Conservation (phyloP, 768 basidiomycete genomes). For the Podaxis mareebaensis region DNA sequence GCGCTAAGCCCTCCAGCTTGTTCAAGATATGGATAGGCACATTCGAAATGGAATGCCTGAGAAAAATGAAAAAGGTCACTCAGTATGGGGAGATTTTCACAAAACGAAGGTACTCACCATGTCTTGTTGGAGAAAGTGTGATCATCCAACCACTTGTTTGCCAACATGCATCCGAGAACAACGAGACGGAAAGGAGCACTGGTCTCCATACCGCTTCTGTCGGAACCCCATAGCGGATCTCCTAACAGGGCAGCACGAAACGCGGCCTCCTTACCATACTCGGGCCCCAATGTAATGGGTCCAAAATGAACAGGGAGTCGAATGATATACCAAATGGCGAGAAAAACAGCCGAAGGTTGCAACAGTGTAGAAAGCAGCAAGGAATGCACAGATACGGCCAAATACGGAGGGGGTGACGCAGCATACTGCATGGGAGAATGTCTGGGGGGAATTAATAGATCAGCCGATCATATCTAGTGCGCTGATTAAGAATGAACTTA, state of each 20-base stretch:
- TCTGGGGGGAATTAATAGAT: slow-evolving; percentile 13
- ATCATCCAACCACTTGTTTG: slow-evolving; percentile 88
- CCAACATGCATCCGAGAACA: slow-evolving; percentile 81
- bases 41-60: slow-evolving; percentile 79
- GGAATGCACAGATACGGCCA: slow-evolving; percentile 67
- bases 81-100: slow-evolving; percentile 6
- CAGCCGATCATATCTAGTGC: background rate
- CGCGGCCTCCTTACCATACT: slow-evolving; percentile 56
- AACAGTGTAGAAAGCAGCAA: slow-evolving; percentile 76
- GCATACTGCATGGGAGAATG: slow-evolving; percentile 35
- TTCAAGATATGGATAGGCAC: slow-evolving; percentile 72
- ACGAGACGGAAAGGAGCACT: slow-evolving; percentile 73
- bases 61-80: slow-evolving; percentile 9
- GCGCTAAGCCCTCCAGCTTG: slow-evolving; percentile 65
- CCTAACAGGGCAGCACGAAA: slow-evolving; percentile 69
- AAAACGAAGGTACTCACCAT: slow-evolving; percentile 51
- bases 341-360: slow-evolving; percentile 77
- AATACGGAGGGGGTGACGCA: slow-evolving; percentile 47
- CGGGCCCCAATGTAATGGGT: slow-evolving; percentile 47
- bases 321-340: slow-evolving; percentile 82
- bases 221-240: slow-evolving; percentile 41
- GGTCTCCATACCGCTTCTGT: slow-evolving; percentile 52
- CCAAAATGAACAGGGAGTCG: slow-evolving; percentile 72
- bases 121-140: slow-evolving; percentile 91
- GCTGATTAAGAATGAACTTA: slow-evolving; percentile 37